Conservation (phyloP, 345 rosid genomes). For the Atalantia buxifolia region DNA sequence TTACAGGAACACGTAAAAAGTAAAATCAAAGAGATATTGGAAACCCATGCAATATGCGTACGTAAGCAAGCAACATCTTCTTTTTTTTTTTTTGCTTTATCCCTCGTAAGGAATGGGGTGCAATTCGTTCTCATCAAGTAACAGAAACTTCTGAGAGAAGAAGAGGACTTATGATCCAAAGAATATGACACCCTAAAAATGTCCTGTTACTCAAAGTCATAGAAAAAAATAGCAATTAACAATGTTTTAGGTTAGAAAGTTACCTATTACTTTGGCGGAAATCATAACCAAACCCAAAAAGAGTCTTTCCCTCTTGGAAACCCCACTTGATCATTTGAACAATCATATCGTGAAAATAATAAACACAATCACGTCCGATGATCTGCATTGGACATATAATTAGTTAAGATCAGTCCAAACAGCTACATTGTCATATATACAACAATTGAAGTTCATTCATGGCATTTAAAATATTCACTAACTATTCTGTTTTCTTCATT, state of each 20-base stretch:
- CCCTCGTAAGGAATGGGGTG: background rate
- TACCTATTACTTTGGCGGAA: slow-evolving; percentile 98
- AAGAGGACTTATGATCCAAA: background rate
- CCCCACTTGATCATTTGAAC: slow-evolving; percentile 94
- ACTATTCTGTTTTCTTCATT: background rate
- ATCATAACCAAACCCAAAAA: slow-evolving; percentile 97
- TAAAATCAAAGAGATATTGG: background rate
- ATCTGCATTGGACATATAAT: slow-evolving; percentile 40
- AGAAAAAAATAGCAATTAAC: background rate
- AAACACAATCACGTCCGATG: slow-evolving; percentile 78
- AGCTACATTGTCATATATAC: background rate
- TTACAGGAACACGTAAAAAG: background rate
- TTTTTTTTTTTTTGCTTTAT: background rate
- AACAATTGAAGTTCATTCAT: background rate
- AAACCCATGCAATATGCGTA: background rate
- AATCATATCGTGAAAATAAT: slow-evolving; percentile 94
- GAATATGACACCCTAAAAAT: background rate
- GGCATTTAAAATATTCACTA: background rate
- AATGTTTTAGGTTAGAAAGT: background rate
- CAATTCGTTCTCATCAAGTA: background rate
- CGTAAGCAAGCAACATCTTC: background rate
- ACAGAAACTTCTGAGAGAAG: background rate
- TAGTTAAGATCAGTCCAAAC: slow-evolving; percentile 1
- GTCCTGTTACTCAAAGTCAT: background rate
- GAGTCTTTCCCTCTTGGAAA: slow-evolving; percentile 87